These are phyloP conservation scores for Penicillium manginii DNA, from an alignment of 495 filamentous ascomycete genomes.

Conservation along the genomic window DNA sequence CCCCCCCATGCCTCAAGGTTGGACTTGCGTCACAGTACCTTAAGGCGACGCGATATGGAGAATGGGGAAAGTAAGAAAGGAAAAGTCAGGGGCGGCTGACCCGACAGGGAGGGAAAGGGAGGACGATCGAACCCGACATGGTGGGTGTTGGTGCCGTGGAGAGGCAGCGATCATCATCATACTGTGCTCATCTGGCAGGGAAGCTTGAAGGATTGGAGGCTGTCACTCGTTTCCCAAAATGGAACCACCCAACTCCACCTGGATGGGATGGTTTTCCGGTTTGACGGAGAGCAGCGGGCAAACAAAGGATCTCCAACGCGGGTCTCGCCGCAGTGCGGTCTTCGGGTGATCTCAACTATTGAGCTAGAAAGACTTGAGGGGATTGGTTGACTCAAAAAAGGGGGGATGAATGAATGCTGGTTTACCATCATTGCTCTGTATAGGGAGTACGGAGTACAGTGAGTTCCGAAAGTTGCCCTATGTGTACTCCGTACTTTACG, in stretches of 20 bases:
- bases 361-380: background rate
- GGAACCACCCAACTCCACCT: constrained; percentile 5
- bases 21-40: constrained; percentile 3
- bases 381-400: background rate
- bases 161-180: constrained; percentile 27
- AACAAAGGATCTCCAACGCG: constrained; percentile 8
- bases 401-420: background rate
- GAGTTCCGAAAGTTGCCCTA: background rate
- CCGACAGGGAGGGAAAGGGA: constrained; percentile 26
- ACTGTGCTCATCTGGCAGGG: constrained; percentile 9
- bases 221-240: constrained; percentile 7
- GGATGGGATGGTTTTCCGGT: constrained; percentile 21
- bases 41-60: constrained; percentile 1
- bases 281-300: background rate
- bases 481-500: too few relatives aligned
- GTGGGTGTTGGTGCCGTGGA: constrained; percentile 28
- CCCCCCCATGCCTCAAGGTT: constrained; percentile 1
- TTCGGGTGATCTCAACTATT: constrained; percentile 13
- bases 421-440: too few relatives aligned
- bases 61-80: background rate
- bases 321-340: constrained; percentile 16
- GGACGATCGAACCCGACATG: constrained; percentile 29
- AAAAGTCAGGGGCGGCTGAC: constrained; percentile 23
- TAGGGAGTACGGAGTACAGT: background rate
- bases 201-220: constrained; percentile 12